Evolutionary conservation across 805 yeast species (phyloP), one percentile per base, ranked within the genome.

Genomic region (Metschnikowia sp.): DNA sequence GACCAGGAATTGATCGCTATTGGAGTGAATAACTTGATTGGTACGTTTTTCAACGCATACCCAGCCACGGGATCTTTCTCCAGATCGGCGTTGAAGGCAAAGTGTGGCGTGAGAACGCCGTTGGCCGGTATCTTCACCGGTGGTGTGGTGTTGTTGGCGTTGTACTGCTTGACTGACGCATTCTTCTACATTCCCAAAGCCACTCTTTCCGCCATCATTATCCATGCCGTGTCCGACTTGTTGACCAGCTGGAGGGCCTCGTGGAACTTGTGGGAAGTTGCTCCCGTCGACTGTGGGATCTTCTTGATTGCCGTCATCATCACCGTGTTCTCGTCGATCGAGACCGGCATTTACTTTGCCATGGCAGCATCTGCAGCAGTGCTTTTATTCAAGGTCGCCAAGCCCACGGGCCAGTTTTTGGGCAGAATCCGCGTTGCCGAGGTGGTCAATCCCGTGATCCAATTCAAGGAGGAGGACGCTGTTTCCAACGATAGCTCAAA

Each of bases 1-100:
- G 92, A 91, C 69, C 97, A 91, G 74, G 97, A 91, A 67, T 78
- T 91, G 46, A 79, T 91, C 61, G 97, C 97, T 36, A 91, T 91
- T 66, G 97, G 97, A 60, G 87, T 86, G 39, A 85, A 94, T 45
- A 91, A 91, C 69, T 76, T 91, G 64, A 76, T 91, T 57, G 97
- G 97, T 57, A 88, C 96, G 18, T 88, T 90, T 63, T 91, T 91
- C 79, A 78, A 81, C 60, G 96, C 97, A 8, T 91, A 91, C 65
- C 97, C 97, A 8, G 90, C 96, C 8, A 91, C 97, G 4, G 97
- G 97, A 39, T 91, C 97, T 1, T 91, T 91, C 67, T 87, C 96
- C 15, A 84, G 97, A 74, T 86, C 96, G 39, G 97, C 97, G 8
- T 77, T 91, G 59, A 91, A 92, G 70, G 84, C 96, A 43, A 91